Base-by-base conservation (phyloP, 78 protist species). In the Dictyostelium purpureum region DNA sequence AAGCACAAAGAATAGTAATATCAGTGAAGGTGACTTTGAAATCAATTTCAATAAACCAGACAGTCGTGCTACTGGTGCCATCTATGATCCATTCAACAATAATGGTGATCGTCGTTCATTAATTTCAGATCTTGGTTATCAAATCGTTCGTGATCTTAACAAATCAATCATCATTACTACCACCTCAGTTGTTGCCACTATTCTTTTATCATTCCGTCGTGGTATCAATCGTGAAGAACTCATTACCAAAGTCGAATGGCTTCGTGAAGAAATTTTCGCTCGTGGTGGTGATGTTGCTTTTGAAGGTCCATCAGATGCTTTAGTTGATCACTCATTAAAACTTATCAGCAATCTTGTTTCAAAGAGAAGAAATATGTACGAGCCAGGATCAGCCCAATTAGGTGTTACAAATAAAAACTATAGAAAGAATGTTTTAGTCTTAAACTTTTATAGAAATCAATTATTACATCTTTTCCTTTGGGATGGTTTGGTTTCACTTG, bases 261-360 rank as follows among this genome's bases (percentile, higher is more conserved):
- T 92, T 28, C 77, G 91, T 51, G 91, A 92, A 49, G 95, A 92
- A 37, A 92, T 92, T 26, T 63, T 81, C 5, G 47, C 79, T 11
- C 81, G 91, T 49, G 95, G 91, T 26, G 81, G 87, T 43, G 88
- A 87, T 63, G 93, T 92, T n/a, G 95, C 91, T 4, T 81, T 81
- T 35, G 95, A 83, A 31, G 95, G 91, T 63, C 89, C 90, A 19
- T 83, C 95, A 4, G 88, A 92, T 69, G 88, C 81, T 2, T 6
- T 92, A 0, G 90, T 80, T 1, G 88, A 74, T 24, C 89, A 92
- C 47, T 78, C 93, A 3, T 42, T 92, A 2, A 74, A 70, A 42
- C 77, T 85, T 19, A 14, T 92, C 26, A 47, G 73, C 76, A 92
- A 92, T 75, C 24, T 81, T 16, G 77, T 92, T 59, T 6, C 79